These are phyloP conservation scores for Fusarium metavorans DNA, from an alignment of 2,329 filamentous ascomycete genomes.

Conservation along the genomic window DNA sequence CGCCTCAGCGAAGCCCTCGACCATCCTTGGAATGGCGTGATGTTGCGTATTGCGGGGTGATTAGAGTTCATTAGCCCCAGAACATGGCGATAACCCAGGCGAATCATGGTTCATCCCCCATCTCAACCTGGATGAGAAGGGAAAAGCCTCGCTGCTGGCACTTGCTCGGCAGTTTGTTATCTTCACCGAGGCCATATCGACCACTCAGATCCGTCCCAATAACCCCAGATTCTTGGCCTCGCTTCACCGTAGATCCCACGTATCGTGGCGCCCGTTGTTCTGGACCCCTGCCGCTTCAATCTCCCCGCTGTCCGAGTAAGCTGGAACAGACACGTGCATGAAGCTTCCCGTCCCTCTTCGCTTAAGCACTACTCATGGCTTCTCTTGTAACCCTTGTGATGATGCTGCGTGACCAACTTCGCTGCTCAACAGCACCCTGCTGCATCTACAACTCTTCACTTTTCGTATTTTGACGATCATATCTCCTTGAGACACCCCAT, in stretches of 20 bases:
- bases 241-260: background rate
- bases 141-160: background rate
- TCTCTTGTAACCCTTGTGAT: background rate
- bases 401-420: background rate
- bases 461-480: background rate
- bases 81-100: background rate
- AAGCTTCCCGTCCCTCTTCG: background rate
- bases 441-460: background rate
- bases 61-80: conserved; percentile 2
- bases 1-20: background rate
- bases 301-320: background rate
- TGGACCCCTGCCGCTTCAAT: background rate
- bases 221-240: conserved; percentile 3
- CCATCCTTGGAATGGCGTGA: background rate
- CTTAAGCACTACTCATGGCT: background rate
- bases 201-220: background rate
- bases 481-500: background rate
- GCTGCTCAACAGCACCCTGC: background rate
- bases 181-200: background rate
- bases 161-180: conserved; percentile 1
- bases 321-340: background rate
- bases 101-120: background rate
- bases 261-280: background rate
- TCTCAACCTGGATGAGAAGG: background rate
- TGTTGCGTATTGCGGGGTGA: conserved; percentile 1